A percentile compares a stretch with the other conserved stretches of the same genome.
Conservation (phyloP, 1,284 basidiomycete species). For the Ustilago sp. region DNA sequence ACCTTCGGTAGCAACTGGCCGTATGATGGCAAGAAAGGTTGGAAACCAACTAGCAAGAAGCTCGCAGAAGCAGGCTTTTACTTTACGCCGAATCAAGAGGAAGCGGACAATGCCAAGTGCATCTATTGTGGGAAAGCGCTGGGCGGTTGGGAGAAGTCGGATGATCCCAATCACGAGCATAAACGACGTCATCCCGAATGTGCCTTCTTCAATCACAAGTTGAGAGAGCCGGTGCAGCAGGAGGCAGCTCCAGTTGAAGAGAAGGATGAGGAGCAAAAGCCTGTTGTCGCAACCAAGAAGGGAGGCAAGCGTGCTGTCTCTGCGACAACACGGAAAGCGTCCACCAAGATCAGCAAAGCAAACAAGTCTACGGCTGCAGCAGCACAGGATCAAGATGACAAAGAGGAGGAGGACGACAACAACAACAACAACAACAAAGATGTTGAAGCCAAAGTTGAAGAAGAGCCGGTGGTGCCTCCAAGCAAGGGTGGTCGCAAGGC, state of each 20-base stretch:
- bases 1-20: conserved; percentile 66
- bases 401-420: background rate
- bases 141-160: conserved; percentile 68
- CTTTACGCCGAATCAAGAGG: conserved; percentile 60
- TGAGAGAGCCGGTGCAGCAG: conserved; percentile 13
- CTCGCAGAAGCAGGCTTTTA: conserved; percentile 69
- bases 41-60: conserved; percentile 68
- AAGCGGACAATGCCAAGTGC: conserved; percentile 66
- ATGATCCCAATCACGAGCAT: conserved; percentile 68
- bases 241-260: conserved; percentile 1
- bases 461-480: conserved; percentile 14
- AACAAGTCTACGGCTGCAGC: conserved; percentile 15
- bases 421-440: background rate
- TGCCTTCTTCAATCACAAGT: conserved; percentile 64
- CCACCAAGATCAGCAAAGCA: conserved; percentile 23
- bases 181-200: conserved; percentile 62
- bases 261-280: conserved; percentile 6
- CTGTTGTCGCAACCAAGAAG: conserved; percentile 10
- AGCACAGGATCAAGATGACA: conserved; percentile 12
- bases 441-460: background rate
- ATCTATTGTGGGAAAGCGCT: conserved; percentile 64
- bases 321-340: conserved; percentile 29
- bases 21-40: conserved; percentile 67
- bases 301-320: conserved; percentile 42
- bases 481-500: conserved; percentile 35